phyloP scores from a whole-genome alignment of 352 stramenopile genomes.

The Phytophthora idaei region DNA sequence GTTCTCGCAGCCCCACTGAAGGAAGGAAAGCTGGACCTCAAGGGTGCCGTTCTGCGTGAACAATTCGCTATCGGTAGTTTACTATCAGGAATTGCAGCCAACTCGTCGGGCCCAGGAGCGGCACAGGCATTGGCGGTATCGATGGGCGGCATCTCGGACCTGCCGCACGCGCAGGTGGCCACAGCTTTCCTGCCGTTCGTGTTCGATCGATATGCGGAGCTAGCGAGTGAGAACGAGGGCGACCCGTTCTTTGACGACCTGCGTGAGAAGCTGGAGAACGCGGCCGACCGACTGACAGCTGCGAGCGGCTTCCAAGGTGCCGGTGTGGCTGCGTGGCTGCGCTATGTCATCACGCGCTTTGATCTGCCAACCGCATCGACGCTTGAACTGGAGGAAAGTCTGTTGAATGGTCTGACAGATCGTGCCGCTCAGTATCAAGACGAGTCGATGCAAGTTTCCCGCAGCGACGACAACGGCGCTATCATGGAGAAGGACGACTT shows the following conservation, averaged over 20 bases:
- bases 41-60: constrained; percentile 55
- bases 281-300: constrained; percentile 51
- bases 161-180: constrained; percentile 64
- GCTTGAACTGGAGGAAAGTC: constrained; percentile 61
- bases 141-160: constrained; percentile 71
- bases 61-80: constrained; percentile 61
- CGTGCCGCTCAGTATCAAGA: constrained; percentile 61
- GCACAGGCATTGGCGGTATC: constrained; percentile 63
- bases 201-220: constrained; percentile 58
- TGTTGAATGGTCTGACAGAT: constrained; percentile 61
- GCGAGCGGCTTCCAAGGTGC: constrained; percentile 61
- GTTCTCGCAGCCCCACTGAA: constrained; percentile 61
- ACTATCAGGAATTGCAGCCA: constrained; percentile 57
- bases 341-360: constrained; percentile 65
- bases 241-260: constrained; percentile 75
- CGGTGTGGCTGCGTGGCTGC: constrained; percentile 60
- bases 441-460: constrained; percentile 38
- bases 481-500: constrained; percentile 74
- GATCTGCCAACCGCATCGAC: constrained; percentile 55
- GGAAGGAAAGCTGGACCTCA: constrained; percentile 70
- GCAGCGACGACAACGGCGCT: constrained; percentile 33
- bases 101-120: constrained; percentile 58
- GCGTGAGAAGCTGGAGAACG: constrained; percentile 52
- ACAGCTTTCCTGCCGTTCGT: constrained; percentile 72
- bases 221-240: constrained; percentile 64